Conservation (phyloP, 1,284 basidiomycete genomes). For the Moesziomyces globuligerus region DNA sequence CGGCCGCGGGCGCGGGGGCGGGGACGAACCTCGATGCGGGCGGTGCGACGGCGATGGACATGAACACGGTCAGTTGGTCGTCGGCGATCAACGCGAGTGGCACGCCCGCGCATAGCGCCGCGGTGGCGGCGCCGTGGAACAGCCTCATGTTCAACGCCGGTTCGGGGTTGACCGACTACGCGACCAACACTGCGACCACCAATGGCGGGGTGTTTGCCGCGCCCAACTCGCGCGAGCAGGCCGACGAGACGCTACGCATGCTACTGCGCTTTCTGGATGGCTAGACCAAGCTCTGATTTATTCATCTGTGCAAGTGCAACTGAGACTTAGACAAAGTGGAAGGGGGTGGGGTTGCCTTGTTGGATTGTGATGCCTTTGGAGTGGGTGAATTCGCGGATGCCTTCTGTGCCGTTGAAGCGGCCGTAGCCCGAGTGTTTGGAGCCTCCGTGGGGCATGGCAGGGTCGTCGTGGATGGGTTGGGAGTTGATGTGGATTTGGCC, state of each 20-base stretch:
- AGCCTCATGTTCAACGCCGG: conserved; percentile 17
- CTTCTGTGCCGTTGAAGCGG: conserved; percentile 78
- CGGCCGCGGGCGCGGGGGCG: conserved; percentile 18
- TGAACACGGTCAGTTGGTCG: conserved; percentile 12
- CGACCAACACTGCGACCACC: too few relatives aligned
- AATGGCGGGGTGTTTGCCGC: not conserved
- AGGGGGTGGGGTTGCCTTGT: conserved; percentile 22
- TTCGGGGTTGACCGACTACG: not conserved
- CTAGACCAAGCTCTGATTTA: not conserved
- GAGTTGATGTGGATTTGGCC: conserved; percentile 63
- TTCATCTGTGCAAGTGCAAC: not conserved
- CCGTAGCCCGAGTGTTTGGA: conserved; percentile 72
- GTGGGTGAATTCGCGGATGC: conserved; percentile 84
- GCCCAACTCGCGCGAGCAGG: conserved; percentile 6
- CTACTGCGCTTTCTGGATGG: conserved; percentile 31
- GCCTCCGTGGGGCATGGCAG: conserved; percentile 73
- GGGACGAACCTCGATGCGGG: not conserved
- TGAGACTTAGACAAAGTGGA: conserved; percentile 21
- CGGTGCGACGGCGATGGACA: conserved; percentile 14
- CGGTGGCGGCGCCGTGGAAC: conserved; percentile 16
- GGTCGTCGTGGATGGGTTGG: conserved; percentile 47
- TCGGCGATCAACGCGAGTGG: conserved; percentile 1
- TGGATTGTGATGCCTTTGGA: conserved; percentile 80
- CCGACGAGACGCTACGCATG: conserved; percentile 44
- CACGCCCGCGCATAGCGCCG: not conserved